Conservation (phyloP, 192 early-diverging fungal genomes). For the Podila epigama region DNA sequence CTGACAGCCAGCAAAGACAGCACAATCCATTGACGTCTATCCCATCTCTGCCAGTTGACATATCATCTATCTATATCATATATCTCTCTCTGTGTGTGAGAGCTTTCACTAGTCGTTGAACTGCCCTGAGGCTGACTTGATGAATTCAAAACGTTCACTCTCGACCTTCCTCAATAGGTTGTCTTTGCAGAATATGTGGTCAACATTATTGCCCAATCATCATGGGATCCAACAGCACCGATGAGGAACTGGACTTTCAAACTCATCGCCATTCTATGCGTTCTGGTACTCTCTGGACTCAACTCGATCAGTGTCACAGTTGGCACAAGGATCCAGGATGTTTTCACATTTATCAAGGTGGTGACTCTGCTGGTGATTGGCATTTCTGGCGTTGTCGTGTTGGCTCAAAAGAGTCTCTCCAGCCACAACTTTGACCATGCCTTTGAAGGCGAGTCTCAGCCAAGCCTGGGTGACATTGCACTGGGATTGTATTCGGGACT, state of each 20-base stretch:
- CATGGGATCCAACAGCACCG: slow-evolving; percentile 47
- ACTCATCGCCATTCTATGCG: slow-evolving; percentile 64
- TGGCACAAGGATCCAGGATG: slow-evolving; percentile 73
- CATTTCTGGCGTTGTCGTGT: slow-evolving; percentile 69
- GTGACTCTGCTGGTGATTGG: slow-evolving; percentile 71
- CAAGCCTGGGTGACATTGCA: slow-evolving; percentile 71
- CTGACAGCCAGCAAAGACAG: too few species aligned
- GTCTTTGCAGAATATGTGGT: slow-evolving; percentile 82
- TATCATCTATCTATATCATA: too few species aligned
- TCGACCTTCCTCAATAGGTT: slow-evolving; percentile 19
- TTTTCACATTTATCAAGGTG: slow-evolving; percentile 78
- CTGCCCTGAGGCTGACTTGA: too few species aligned
- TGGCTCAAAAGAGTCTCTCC: slow-evolving; percentile 60
- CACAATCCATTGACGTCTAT: too few species aligned
- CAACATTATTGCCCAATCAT: slow-evolving; percentile 68
- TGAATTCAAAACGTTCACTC: background rate
- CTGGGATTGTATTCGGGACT: slow-evolving; percentile 75
- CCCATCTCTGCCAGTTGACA: too few species aligned
- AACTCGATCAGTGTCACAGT: slow-evolving; percentile 71
- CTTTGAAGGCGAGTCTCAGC: slow-evolving; percentile 63
- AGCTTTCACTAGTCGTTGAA: too few species aligned
- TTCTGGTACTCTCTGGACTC: slow-evolving; percentile 67
- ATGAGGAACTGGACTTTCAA: slow-evolving; percentile 56
- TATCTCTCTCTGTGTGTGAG: too few species aligned
- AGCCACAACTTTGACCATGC: slow-evolving; percentile 67